A percentile compares a stretch with the other conserved stretches of the same genome.
phyloP scores from a whole-genome alignment of 179 eudicot species.

The Beta corolliflora region DNA sequence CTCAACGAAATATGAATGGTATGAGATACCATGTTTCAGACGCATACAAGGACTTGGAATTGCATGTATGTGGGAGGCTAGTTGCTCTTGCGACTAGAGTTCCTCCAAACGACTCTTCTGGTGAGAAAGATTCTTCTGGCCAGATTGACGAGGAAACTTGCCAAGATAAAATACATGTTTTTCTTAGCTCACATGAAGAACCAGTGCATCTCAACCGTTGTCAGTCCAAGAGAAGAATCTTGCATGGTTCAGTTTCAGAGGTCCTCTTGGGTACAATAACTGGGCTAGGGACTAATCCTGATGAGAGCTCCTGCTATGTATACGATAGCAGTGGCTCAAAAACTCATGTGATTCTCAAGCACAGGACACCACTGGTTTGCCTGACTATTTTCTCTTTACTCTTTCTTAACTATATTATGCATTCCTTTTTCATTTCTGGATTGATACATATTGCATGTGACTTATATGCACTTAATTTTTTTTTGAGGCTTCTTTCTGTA shows the following conservation, averaged over 20 bases:
- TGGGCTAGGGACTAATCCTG: slow-evolving; percentile 74
- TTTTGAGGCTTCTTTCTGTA: background rate
- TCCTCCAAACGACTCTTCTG: slow-evolving; percentile 46
- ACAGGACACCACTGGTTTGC: slow-evolving; percentile 85
- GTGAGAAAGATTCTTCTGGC: slow-evolving; percentile 40
- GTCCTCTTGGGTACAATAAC: slow-evolving; percentile 61
- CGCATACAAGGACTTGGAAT: slow-evolving; percentile 75
- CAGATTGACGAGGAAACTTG: slow-evolving; percentile 40
- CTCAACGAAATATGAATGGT: slow-evolving; percentile 15
- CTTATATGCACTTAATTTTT: background rate
- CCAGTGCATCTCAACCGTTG: slow-evolving; percentile 24
- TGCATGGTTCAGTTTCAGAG: slow-evolving; percentile 39
- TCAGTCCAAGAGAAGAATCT: slow-evolving; percentile 19
- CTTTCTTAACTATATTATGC: background rate
- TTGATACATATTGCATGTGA: background rate
- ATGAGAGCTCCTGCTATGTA: slow-evolving; percentile 78
- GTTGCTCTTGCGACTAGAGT: slow-evolving; percentile 80
- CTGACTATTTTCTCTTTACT: slow-evolving; percentile 6
- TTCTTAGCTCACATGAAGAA: slow-evolving; percentile 50
- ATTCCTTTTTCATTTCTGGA: background rate
- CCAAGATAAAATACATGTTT: slow-evolving; percentile 74
- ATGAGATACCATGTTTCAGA: slow-evolving; percentile 38
- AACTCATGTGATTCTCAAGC: slow-evolving; percentile 92
- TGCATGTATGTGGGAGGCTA: slow-evolving; percentile 72
- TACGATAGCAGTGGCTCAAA: slow-evolving; percentile 53